phyloP scores from a whole-genome alignment of 176 grass and related monocot genomes.

The Microstegium vimineum region DNA sequence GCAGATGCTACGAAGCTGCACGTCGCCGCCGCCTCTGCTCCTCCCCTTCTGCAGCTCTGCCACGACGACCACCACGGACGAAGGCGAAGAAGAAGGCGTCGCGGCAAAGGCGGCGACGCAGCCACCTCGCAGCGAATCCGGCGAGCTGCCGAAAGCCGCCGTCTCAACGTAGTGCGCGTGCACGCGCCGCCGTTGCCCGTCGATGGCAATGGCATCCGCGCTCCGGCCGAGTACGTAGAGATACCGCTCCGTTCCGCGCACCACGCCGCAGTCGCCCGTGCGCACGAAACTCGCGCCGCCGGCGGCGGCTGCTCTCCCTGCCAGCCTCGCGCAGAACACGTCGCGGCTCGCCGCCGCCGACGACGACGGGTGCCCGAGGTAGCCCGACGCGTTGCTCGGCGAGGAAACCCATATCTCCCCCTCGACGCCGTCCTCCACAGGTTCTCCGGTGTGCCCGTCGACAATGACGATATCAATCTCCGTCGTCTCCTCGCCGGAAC shows the following conservation, averaged over 20 bases:
- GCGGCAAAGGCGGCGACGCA: slow-evolving; percentile 28
- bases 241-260: slow-evolving; percentile 33
- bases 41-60: slow-evolving; percentile 36
- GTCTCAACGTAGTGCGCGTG: slow-evolving; percentile 50
- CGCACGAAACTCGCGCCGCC: slow-evolving; percentile 21
- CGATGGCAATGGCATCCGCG: background rate
- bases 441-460: slow-evolving; percentile 22
- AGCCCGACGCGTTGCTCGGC: slow-evolving; percentile 51
- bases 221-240: slow-evolving; percentile 45
- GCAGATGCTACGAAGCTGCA: slow-evolving; percentile 11
- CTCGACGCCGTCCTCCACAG: slow-evolving; percentile 38
- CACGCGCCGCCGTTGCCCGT: background rate
- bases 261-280: slow-evolving; percentile 38
- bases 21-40: too few relatives aligned
- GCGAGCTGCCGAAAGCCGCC: slow-evolving; percentile 3
- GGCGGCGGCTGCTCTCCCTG: background rate
- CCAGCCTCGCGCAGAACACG: slow-evolving; percentile 22
- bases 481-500: background rate
- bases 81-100: background rate
- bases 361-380: slow-evolving; percentile 25
- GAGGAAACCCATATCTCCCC: slow-evolving; percentile 58
- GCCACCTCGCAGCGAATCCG: slow-evolving; percentile 25
- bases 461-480: slow-evolving; percentile 29
- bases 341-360: slow-evolving; percentile 10
- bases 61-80: slow-evolving; percentile 29